Percentiles rank a stretch among this genome's conserved stretches.
Evolutionary conservation across 148 eudicot species (phyloP).

Genomic region (Nepenthes gracilis): DNA sequence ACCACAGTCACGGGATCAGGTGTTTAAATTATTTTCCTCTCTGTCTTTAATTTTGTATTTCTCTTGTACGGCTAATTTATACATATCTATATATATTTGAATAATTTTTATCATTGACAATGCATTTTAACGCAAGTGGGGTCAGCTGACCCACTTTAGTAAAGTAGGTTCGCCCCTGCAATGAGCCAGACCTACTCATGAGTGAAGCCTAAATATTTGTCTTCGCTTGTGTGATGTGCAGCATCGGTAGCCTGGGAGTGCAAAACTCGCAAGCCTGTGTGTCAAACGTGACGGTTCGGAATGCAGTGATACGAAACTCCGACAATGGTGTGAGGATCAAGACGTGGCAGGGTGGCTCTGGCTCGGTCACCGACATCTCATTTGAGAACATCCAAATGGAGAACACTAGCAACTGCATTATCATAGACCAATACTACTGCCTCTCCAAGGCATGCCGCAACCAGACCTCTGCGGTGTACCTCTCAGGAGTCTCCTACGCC

Average conservation of each 20-base stretch:
- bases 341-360: constrained; percentile 98
- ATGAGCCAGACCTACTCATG: neutral
- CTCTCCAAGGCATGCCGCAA: constrained; percentile 61
- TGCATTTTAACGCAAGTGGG: no score
- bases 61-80: neutral
- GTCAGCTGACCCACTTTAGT: neutral
- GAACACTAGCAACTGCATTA: constrained; percentile 71
- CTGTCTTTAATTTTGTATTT: neutral
- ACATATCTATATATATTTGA: no score
- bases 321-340: constrained; percentile 91
- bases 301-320: constrained; percentile 56
- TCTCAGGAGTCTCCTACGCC: constrained; percentile 55
- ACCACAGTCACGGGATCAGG: constrained; percentile 97
- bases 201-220: constrained; percentile 6
- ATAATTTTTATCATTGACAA: no score
- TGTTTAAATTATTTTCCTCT: constrained; percentile 6
- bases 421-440: constrained; percentile 91
- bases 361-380: constrained; percentile 54
- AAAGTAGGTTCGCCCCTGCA: neutral
- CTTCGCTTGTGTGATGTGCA: neutral
- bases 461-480: constrained; percentile 74
- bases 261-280: constrained; percentile 56
- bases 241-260: constrained; percentile 69
- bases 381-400: constrained; percentile 81
- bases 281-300: constrained; percentile 68